Evolutionary conservation across 2,329 filamentous ascomycete species (phyloP).

Genomic region (Botrytis tulipae): DNA sequence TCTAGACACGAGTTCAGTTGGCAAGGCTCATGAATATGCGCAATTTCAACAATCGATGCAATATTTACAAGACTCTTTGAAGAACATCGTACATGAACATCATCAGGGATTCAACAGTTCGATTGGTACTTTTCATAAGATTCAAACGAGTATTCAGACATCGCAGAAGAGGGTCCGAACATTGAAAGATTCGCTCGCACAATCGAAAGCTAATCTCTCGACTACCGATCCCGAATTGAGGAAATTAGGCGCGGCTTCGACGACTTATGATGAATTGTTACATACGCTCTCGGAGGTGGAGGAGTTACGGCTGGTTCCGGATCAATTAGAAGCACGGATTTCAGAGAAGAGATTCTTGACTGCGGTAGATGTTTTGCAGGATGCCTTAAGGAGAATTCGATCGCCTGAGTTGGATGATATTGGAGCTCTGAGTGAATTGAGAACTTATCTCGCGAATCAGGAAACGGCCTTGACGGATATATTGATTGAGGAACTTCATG

Average conservation of each 20-base stretch:
- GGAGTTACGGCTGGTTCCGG: conserved; percentile 82
- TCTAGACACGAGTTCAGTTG: conserved; percentile 90
- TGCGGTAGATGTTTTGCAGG: conserved; percentile 88
- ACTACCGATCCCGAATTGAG: conserved; percentile 87
- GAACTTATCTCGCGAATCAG: conserved; percentile 87
- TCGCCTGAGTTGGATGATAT: conserved; percentile 90
- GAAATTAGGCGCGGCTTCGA: conserved; percentile 81
- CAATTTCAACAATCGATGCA: conserved; percentile 81
- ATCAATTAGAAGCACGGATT: conserved; percentile 89
- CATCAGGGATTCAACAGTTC: conserved; percentile 99
- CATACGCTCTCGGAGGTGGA: conserved; percentile 82
- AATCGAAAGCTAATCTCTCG: conserved; percentile 77
- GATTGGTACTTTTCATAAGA: conserved; percentile 98
- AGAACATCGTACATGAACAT: conserved; percentile 95
- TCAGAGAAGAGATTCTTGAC: conserved; percentile 94
- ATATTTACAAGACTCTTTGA: conserved; percentile 88
- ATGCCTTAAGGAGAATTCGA: conserved; percentile 77
- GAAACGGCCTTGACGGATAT: conserved; percentile 92
- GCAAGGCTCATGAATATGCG: conserved; percentile 81
- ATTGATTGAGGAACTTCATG: conserved; percentile 93
- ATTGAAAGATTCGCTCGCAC: conserved; percentile 78
- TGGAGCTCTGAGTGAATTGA: conserved; percentile 80
- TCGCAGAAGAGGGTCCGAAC: conserved; percentile 83
- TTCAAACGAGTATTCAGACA: conserved; percentile 85
- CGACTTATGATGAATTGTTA: conserved; percentile 86